Base-by-base conservation (phyloP, 1,284 basidiomycete species). In the Malassezia psittaci region DNA sequence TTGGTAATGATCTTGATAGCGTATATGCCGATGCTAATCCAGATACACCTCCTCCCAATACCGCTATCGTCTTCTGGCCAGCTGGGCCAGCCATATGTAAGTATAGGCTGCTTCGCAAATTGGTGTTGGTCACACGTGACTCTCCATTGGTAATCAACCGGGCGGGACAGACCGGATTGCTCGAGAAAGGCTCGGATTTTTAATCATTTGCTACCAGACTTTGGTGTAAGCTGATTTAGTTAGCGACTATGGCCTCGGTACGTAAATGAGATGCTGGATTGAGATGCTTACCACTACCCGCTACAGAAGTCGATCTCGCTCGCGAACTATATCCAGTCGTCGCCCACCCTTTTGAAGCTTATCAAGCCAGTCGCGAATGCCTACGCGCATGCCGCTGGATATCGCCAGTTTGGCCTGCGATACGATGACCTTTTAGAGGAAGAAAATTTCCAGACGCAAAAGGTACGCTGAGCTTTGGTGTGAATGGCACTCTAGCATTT, bases 401-500 rank as follows among this genome's bases (percentile, higher is more conserved):
- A 93, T 81, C 83, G 91, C 68, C 81, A 85, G 76, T 81, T 88
- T 76, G 93, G 93, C 67, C 83, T 96, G 77, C 85, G 83, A 74
- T 94, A 94, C 77, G 93, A 98, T 76, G 93, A 98, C 81, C 82
- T 98, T 68, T 79, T 96, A 63, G 79, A 86, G 57, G 90, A 96
- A 78, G 93, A 96, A 79, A 82, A 84, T 59, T 78, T 79, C 18
- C 82, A 85, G 62, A 87, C 94, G 35, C 86, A 94, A 77, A 84
- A 87, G 81, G 91, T 90, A 71, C 45, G 76, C 24, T 29, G 24
- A 29, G 24, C 24, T 29, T 29, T 29, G 4, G 24, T 29, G 24
- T 7, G 24, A 29, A 4, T 29, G 7, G 24, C 24, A 29, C 24
- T 29, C 7, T 29, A 29, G 24, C 24, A 7, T 29, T 29, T 29